A percentile compares a stretch with the other conserved stretches of the same genome.
Evolutionary conservation across 305 asterid species (phyloP).

Genomic region (Fraxinus nigra): DNA sequence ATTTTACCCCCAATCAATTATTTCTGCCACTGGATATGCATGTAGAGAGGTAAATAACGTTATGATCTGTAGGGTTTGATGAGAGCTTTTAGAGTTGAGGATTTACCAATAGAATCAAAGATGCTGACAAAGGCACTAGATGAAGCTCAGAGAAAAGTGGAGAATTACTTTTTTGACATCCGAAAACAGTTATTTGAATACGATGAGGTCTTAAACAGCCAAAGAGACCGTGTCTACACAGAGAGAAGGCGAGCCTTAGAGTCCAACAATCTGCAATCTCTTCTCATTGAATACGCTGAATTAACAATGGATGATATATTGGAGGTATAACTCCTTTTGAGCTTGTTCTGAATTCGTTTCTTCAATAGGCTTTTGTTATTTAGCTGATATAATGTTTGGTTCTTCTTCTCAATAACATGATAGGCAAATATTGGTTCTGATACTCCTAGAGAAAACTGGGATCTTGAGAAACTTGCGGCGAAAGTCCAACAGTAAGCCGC

Average conservation of each 20-base stretch:
- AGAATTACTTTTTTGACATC: slow-evolving; percentile 94
- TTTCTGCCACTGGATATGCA: slow-evolving; percentile 18
- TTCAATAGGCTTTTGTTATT: slow-evolving; percentile 21
- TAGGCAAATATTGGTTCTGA: slow-evolving; percentile 88
- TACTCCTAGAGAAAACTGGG: slow-evolving; percentile 94
- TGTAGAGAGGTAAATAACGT: slow-evolving; percentile 23
- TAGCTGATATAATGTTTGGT: slow-evolving; percentile 15
- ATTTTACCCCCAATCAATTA: slow-evolving; percentile 19
- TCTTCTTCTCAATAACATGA: slow-evolving; percentile 19
- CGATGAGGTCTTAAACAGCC: slow-evolving; percentile 97
- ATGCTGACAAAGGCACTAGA: slow-evolving; percentile 97
- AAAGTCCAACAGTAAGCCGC: slow-evolving; percentile 83
- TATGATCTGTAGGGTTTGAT: slow-evolving; percentile 73
- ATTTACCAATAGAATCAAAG: slow-evolving; percentile 96
- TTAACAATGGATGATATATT: slow-evolving; percentile 96
- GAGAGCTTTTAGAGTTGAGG: slow-evolving; percentile 99
- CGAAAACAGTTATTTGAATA: slow-evolving; percentile 91
- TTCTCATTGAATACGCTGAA: slow-evolving; percentile 93
- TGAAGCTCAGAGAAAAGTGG: slow-evolving; percentile 99
- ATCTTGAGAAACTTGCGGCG: slow-evolving; percentile 78
- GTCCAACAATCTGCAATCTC: slow-evolving; percentile 84
- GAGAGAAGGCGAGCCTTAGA: slow-evolving; percentile 96
- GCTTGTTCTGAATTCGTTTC: slow-evolving; percentile 13
- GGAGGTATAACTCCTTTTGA: slow-evolving; percentile 51
- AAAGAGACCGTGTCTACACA: slow-evolving; percentile 90